Conservation (phyloP, 148 eudicot species). For the Nyssa sinensis region DNA sequence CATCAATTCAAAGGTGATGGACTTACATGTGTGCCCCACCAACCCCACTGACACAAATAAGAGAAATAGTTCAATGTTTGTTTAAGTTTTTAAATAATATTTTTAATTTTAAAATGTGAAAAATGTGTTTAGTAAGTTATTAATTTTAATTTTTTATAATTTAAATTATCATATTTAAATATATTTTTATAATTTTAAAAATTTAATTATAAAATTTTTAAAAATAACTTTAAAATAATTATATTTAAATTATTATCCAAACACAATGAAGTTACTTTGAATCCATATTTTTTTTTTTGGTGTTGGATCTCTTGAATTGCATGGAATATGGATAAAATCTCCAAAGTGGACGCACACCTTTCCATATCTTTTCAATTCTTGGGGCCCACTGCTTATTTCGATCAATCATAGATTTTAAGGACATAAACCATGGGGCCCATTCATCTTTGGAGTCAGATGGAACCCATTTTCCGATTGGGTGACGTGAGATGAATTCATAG, state of each 20-base stretch:
- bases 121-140: too few relatives aligned
- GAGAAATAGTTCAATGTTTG: background rate
- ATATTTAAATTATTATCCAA: too few relatives aligned
- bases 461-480: background rate
- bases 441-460: background rate
- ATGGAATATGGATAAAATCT: background rate
- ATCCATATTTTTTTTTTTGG: background rate
- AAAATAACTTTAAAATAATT: too few relatives aligned
- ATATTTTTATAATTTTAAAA: too few relatives aligned
- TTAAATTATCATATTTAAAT: too few relatives aligned
- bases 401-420: background rate
- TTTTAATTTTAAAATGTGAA: too few relatives aligned
- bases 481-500: too few relatives aligned
- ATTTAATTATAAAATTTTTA: too few relatives aligned
- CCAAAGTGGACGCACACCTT: conserved; percentile 3
- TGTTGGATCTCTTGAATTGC: background rate
- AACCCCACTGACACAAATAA: background rate
- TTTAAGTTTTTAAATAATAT: too few relatives aligned
- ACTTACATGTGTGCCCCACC: background rate
- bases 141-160: too few relatives aligned
- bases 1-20: conserved; percentile 7
- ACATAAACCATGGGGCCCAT: background rate
- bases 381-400: background rate
- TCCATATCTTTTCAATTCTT: background rate
- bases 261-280: too few relatives aligned